Evolutionary conservation across 768 basidiomycete genomes (phyloP).

Genomic region (Podaxis sp.): DNA sequence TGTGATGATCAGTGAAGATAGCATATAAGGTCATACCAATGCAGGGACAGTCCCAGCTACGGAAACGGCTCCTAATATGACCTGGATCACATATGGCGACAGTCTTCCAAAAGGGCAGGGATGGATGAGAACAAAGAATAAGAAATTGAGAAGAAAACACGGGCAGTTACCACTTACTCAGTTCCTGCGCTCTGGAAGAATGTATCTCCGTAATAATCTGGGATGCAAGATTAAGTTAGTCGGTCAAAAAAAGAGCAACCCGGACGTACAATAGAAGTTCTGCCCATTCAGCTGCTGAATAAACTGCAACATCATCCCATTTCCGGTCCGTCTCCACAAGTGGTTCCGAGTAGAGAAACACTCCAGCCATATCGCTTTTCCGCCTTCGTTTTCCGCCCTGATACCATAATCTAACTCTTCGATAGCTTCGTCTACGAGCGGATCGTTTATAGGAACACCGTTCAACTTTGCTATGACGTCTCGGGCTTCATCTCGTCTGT

Average conservation of each 20-base stretch:
- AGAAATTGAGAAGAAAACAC: not conserved
- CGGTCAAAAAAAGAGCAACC: not conserved
- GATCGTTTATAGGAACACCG: slow-evolving; percentile 52
- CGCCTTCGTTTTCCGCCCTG: slow-evolving; percentile 71
- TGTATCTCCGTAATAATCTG: slow-evolving; percentile 76
- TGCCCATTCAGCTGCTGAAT: slow-evolving; percentile 80
- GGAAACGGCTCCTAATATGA: slow-evolving; percentile 70
- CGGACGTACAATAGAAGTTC: slow-evolving; percentile 66
- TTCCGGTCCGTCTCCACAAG: slow-evolving; percentile 69
- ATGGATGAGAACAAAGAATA: not conserved
- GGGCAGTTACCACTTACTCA: slow-evolving; percentile 28
- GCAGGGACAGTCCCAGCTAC: slow-evolving; percentile 71
- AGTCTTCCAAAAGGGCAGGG: slow-evolving; percentile 29
- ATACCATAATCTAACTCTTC: slow-evolving; percentile 66
- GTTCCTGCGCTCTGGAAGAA: slow-evolving; percentile 78
- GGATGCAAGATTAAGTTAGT: too few species aligned
- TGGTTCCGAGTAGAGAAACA: slow-evolving; percentile 68
- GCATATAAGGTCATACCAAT: slow-evolving; percentile 31
- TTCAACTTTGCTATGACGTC: slow-evolving; percentile 64
- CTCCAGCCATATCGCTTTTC: slow-evolving; percentile 74
- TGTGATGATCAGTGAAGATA: not conserved
- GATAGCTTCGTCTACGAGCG: slow-evolving; percentile 53
- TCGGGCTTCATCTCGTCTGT: slow-evolving; percentile 49
- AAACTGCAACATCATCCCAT: slow-evolving; percentile 83
- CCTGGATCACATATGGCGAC: slow-evolving; percentile 69